Evolutionary conservation across 208 protist species (phyloP).

Genomic region (Leptomonas pyrrhocoris): DNA sequence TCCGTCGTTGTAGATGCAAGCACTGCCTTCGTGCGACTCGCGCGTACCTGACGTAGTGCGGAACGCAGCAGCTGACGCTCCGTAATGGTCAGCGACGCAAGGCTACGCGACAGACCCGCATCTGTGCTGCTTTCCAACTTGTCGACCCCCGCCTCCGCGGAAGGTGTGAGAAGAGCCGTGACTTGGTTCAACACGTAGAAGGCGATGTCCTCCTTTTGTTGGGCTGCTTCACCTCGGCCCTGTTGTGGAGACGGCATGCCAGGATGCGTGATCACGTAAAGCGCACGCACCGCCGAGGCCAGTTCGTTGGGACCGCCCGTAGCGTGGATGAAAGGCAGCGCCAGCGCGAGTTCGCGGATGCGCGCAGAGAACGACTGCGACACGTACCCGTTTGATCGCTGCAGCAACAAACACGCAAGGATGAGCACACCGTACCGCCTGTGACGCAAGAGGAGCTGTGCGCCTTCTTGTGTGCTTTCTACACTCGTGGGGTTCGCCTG

Average conservation of each 20-base stretch:
- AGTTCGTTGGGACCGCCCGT: slow-evolving; percentile 16
- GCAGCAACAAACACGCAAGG: slow-evolving; percentile 32
- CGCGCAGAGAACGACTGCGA: neutral
- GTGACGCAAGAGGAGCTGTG: slow-evolving; percentile 2
- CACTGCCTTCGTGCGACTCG: neutral
- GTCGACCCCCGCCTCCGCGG: neutral
- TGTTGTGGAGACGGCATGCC: neutral
- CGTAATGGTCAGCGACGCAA: slow-evolving; percentile 22
- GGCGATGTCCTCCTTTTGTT: neutral
- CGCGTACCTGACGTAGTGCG: slow-evolving; percentile 21
- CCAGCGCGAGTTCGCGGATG: slow-evolving; percentile 14
- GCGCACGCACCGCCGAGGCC: slow-evolving; percentile 31
- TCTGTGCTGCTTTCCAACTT: neutral
- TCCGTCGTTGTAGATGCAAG: neutral
- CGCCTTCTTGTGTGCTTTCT: too few relatives aligned
- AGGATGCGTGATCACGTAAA: slow-evolving; percentile 33
- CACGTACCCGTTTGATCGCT: slow-evolving; percentile 19
- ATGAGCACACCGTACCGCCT: slow-evolving; percentile 27
- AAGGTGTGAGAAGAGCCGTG: slow-evolving; percentile 5
- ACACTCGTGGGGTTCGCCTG: neutral
- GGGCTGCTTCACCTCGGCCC: neutral
- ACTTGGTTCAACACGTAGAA: slow-evolving; percentile 23
- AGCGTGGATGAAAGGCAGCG: slow-evolving; percentile 12
- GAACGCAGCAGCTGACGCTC: slow-evolving; percentile 43
- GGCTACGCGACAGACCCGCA: neutral